phyloP scores from a whole-genome alignment of 106 monocot genomes.

The Acorus calamus region DNA sequence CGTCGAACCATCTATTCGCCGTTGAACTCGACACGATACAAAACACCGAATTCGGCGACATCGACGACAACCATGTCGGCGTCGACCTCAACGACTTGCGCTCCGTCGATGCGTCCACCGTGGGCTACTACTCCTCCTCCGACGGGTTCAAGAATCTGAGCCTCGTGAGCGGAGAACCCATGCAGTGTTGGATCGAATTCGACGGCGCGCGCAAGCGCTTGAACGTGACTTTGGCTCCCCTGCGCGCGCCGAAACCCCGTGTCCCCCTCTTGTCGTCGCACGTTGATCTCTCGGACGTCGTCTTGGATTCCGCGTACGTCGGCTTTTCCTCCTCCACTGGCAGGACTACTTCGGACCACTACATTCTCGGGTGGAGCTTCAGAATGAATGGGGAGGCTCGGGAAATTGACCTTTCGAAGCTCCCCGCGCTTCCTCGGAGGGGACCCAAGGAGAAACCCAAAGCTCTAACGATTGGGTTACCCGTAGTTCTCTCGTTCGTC shows the following conservation, averaged over 20 bases:
- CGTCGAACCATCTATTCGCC: conserved; percentile 2
- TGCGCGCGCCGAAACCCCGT: neutral
- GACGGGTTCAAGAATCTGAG: conserved; percentile 1
- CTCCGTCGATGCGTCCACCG: neutral
- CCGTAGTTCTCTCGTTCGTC: neutral
- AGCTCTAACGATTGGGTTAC: neutral
- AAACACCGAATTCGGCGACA: conserved; percentile 6
- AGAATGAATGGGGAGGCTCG: neutral
- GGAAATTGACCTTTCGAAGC: conserved; percentile 1
- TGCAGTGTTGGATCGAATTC: conserved; percentile 10
- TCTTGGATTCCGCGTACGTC: conserved; percentile 1
- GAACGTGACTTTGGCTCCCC: conserved; percentile 5
- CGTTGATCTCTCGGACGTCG: neutral
- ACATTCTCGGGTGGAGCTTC: conserved; percentile 12
- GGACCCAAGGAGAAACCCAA: neutral
- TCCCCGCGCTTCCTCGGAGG: conserved; percentile 2
- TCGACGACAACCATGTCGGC: conserved; percentile 13
- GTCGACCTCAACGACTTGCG: conserved; percentile 1
- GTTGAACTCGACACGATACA: conserved; percentile 9
- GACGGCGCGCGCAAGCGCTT: neutral
- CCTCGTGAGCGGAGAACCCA: conserved; percentile 6
- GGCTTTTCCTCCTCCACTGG: conserved; percentile 11
- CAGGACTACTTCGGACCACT: neutral
- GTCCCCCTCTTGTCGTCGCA: neutral
- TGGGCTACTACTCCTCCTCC: neutral